Evolutionary conservation across 2,329 filamentous ascomycete genomes (phyloP), one percentile per base, ranked within the genome.

Genomic region (Colletotrichum phormii): DNA sequence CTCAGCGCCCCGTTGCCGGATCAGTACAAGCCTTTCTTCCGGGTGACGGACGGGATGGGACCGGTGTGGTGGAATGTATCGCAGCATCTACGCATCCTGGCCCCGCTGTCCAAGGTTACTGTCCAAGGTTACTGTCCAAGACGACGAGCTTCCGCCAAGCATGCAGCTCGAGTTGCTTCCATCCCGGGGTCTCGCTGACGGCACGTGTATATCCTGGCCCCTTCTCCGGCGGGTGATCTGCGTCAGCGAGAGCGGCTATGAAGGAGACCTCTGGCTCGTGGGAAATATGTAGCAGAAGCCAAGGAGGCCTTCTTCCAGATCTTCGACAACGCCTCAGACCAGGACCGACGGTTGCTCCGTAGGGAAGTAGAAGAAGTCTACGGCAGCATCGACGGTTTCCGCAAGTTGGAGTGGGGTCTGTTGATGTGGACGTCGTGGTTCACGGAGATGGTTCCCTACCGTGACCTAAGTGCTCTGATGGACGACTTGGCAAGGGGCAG

Each of bases 41-140:
- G 62, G 1, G 33, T 62, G 15, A 64, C 53, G 22, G 55, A 70
- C 54, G 67, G 67, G 3, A 64, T 59, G 60, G 42, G 60, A 0
- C 35, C 54, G n/a, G 59, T 60, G 8, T 71, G 53, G 42, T 71
- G 54, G 67, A 54, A 71, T 37, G 37, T n/a, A 11, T 46, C 53
- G 13, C 42, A 67, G 9, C 31, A 60, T 29, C 35, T 71, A 35
- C 53, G 63, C 8, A 42, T 71, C 15, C 24, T 71, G 22, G 51
- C 62, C 9, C 53, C 54, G 12, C 59, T 67, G 2, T 22, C 37
- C 53, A 37, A 59, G 13, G 63, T 67, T 11, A 29, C 7, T 9
- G 2, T 61, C 1, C 31, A 33, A 5, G 59, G n/a, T n/a, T 11
- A 29, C 7, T 9, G 2, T 61, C 1, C 31, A 33, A 5, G 59